These are phyloP conservation scores for Phytopythium mirpurense DNA, from an alignment of 352 stramenopile species.

Conservation along the genomic window DNA sequence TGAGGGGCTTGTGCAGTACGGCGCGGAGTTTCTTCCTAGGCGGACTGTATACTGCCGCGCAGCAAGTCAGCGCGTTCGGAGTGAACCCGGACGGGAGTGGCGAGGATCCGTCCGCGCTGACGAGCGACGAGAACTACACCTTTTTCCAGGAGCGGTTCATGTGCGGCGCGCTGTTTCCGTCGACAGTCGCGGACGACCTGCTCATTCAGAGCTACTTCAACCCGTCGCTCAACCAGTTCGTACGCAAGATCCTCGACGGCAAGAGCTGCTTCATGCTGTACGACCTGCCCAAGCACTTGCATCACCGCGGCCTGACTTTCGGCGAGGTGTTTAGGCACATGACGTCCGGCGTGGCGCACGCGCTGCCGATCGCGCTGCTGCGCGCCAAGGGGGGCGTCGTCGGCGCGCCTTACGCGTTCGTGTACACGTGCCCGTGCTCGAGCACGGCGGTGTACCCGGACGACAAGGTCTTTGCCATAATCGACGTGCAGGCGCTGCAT, in stretches of 20 bases:
- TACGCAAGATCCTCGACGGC: constrained; percentile 77
- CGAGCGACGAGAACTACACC: constrained; percentile 55
- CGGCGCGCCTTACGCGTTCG: constrained; percentile 62
- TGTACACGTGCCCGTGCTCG: constrained; percentile 73
- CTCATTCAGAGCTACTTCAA: constrained; percentile 88
- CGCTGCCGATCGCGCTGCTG: constrained; percentile 73
- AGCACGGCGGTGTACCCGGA: constrained; percentile 53
- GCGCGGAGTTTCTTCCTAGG: constrained; percentile 64
- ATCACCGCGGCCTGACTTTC: constrained; percentile 42
- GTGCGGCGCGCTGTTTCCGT: constrained; percentile 74
- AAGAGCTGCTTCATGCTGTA: constrained; percentile 86
- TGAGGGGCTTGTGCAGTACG: constrained; percentile 3
- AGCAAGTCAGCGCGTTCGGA: constrained; percentile 38
- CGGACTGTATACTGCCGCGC: constrained; percentile 46
- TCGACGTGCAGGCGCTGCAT: constrained; percentile 70
- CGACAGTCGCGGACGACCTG: constrained; percentile 73
- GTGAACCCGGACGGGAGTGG: constrained; percentile 9
- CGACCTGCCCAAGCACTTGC: constrained; percentile 55
- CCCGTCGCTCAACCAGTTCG: constrained; percentile 78
- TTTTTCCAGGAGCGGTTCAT: constrained; percentile 88
- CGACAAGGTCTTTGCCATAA: constrained; percentile 81
- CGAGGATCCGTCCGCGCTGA: constrained; percentile 24
- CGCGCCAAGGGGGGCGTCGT: constrained; percentile 41
- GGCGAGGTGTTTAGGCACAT: constrained; percentile 74
- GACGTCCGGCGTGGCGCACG: constrained; percentile 61